Evolutionary conservation across 257 asterid genomes (phyloP).

Genomic region (Datura wrightii): DNA sequence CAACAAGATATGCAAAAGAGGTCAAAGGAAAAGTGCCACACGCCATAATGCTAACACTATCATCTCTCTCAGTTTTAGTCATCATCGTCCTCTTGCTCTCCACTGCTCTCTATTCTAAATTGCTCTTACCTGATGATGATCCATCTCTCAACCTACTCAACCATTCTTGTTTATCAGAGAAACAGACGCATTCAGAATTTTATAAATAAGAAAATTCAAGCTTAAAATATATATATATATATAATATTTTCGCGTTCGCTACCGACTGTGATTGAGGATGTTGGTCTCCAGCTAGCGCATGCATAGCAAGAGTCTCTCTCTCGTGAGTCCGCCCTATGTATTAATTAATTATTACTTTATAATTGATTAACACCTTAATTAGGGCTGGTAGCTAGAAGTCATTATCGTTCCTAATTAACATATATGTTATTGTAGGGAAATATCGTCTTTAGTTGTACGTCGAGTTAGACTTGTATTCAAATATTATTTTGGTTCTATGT

Average conservation of each 20-base stretch:
- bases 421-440: neutral
- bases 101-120: conserved; percentile 48
- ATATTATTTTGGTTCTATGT: neutral
- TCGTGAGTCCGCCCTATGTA: neutral
- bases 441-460: neutral
- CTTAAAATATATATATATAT: neutral
- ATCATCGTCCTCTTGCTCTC: conserved; percentile 43
- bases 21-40: conserved; percentile 55
- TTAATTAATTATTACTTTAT: neutral
- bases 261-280: neutral
- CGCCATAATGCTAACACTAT: conserved; percentile 43
- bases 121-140: conserved; percentile 50
- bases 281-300: neutral
- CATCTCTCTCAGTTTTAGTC: conserved; percentile 52
- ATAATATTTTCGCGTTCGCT: neutral
- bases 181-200: neutral
- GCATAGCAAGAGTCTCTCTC: conserved; percentile 8
- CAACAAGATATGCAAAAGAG: conserved; percentile 57
- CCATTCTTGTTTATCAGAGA: neutral
- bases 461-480: neutral
- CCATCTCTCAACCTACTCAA: conserved; percentile 40
- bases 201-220: neutral
- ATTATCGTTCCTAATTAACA: neutral
- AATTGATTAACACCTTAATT: neutral
- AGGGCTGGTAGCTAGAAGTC: neutral